Percentiles rank a stretch among this genome's conserved stretches.
phyloP scores from a whole-genome alignment of 2,329 filamentous ascomycete genomes.

The Gaeumannomyces tritici region DNA sequence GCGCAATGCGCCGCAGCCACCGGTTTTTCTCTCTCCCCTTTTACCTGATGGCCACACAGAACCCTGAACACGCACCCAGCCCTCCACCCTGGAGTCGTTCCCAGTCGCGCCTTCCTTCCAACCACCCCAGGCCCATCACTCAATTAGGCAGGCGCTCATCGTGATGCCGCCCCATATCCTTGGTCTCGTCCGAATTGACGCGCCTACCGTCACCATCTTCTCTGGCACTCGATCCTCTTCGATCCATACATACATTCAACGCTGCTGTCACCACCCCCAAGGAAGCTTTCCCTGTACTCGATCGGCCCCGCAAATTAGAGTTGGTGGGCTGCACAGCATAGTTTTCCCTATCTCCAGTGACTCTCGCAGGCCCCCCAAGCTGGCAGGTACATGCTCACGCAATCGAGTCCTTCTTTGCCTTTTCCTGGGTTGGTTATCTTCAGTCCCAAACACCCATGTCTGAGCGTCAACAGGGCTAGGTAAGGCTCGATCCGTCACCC shows the following conservation, averaged over 20 bases:
- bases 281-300: background rate
- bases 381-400: background rate
- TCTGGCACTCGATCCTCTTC: background rate
- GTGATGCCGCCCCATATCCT: background rate
- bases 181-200: background rate
- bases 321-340: background rate
- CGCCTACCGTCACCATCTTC: background rate
- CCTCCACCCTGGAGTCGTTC: background rate
- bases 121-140: background rate
- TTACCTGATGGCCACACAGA: background rate
- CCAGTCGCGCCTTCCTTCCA: background rate
- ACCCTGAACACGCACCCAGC: background rate
- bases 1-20: background rate
- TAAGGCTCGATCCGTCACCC: background rate
- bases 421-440: background rate
- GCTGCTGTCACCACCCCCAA: background rate
- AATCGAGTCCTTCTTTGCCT: background rate
- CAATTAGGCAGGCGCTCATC: too few species aligned
- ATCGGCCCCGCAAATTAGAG: background rate
- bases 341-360: background rate
- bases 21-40: background rate
- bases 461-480: background rate
- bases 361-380: background rate
- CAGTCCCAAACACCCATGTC: background rate
- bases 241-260: background rate